Conservation (phyloP, 768 basidiomycete genomes). For the Phanerochaete carnosa region DNA sequence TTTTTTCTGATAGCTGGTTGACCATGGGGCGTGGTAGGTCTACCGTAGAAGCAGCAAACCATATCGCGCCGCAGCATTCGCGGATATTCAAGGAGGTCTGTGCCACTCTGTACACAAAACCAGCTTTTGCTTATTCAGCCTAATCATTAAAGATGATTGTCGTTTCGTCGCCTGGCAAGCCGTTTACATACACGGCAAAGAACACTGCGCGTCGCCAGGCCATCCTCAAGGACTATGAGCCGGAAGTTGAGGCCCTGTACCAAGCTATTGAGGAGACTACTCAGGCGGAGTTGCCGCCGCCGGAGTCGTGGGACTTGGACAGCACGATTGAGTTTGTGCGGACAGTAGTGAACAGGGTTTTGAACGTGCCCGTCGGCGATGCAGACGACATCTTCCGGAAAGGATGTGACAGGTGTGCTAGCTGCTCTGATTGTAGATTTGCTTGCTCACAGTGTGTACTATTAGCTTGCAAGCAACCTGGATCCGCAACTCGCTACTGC, state of each 20-base stretch:
- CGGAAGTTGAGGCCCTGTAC: slow-evolving; percentile 39
- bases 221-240: slow-evolving; percentile 34
- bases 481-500: slow-evolving; percentile 37
- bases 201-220: slow-evolving; percentile 34
- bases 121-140: not conserved
- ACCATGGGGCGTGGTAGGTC: slow-evolving; percentile 27
- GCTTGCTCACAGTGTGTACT: not conserved
- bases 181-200: slow-evolving; percentile 43
- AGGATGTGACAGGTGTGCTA: slow-evolving; percentile 37
- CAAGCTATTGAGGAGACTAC: slow-evolving; percentile 28
- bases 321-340: slow-evolving; percentile 29
- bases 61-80: slow-evolving; percentile 41
- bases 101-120: not conserved
- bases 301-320: slow-evolving; percentile 23
- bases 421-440: not conserved
- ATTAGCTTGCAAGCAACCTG: slow-evolving; percentile 40
- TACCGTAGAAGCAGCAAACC: slow-evolving; percentile 38
- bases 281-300: slow-evolving; percentile 24
- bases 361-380: slow-evolving; percentile 26
- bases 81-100: slow-evolving; percentile 44
- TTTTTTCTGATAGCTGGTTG: slow-evolving; percentile 4
- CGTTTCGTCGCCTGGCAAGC: slow-evolving; percentile 34
- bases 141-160: slow-evolving; percentile 38
- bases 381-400: slow-evolving; percentile 36
- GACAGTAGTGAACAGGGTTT: slow-evolving; percentile 30